Evolutionary conservation across 129 eudicot genomes (phyloP).

Genomic region (Flaveria trinervia): DNA sequence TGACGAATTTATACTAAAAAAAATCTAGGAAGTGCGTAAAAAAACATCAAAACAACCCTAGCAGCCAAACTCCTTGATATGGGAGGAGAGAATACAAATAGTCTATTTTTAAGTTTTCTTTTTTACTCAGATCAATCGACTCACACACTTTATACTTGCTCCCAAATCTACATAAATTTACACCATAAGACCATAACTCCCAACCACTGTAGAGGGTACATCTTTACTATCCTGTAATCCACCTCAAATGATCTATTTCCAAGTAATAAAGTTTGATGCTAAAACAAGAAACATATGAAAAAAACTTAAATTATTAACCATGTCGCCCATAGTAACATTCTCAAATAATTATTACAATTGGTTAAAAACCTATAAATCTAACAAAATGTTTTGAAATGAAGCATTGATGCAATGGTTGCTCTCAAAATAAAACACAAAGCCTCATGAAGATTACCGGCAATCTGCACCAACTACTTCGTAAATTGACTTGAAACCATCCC

Average conservation of each 20-base stretch:
- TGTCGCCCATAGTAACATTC: constrained; percentile 3
- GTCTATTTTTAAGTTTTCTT: not conserved
- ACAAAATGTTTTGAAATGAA: constrained; percentile 9
- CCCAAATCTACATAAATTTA: too few species aligned
- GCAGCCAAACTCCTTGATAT: not conserved
- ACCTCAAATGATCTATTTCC: too few species aligned
- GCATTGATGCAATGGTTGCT: not conserved
- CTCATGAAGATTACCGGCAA: constrained; percentile 38
- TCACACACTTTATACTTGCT: too few species aligned
- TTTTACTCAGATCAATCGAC: too few species aligned
- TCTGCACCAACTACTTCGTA: constrained; percentile 88
- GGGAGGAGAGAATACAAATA: not conserved
- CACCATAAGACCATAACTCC: too few species aligned
- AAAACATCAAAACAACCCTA: too few species aligned
- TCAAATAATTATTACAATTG: constrained; percentile 1
- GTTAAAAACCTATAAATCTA: constrained; percentile 1
- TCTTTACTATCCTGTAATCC: too few species aligned
- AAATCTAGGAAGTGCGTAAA: too few species aligned
- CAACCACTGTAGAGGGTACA: too few species aligned
- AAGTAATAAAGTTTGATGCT: not conserved
- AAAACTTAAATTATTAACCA: not conserved
- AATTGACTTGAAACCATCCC: constrained; percentile 81
- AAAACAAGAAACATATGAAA: not conserved
- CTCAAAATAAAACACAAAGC: not conserved
- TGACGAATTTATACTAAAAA: too few species aligned